phyloP scores from a whole-genome alignment of 2,329 filamentous ascomycete genomes.

The Aspergillus novofumigatus region DNA sequence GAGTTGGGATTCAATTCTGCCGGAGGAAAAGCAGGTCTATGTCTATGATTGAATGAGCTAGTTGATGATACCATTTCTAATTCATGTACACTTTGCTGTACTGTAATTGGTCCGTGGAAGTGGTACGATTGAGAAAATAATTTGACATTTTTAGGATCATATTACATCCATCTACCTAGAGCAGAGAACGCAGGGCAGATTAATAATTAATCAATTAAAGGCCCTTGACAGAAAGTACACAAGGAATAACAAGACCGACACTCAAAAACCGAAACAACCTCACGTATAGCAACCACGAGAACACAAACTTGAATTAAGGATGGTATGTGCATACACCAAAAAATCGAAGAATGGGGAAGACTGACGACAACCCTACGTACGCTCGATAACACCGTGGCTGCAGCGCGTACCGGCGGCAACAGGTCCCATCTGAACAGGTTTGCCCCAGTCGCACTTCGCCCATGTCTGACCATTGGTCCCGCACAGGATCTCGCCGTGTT shows the following conservation, averaged over 20 bases:
- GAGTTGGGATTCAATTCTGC: neutral
- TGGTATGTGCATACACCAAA: neutral
- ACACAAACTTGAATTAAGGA: neutral
- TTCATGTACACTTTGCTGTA: neutral
- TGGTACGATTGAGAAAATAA: no score
- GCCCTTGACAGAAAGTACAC: neutral
- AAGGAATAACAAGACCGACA: neutral
- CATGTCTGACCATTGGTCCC: conserved; percentile 28
- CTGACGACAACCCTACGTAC: neutral
- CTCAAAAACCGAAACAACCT: neutral
- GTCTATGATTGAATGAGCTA: conserved; percentile 2
- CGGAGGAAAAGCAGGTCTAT: neutral
- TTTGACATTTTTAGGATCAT: no score
- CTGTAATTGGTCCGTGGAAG: neutral
- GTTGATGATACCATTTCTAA: conserved; percentile 2
- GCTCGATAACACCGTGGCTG: conserved; percentile 21
- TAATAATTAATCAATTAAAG: neutral
- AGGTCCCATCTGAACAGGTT: conserved; percentile 32
- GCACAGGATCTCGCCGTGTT: conserved; percentile 31
- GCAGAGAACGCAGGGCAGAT: neutral
- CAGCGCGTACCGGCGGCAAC: conserved; percentile 37
- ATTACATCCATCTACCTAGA: neutral
- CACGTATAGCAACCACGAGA: neutral
- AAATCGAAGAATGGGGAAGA: neutral
- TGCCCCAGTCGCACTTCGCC: conserved; percentile 31